phyloP scores from a whole-genome alignment of 257 asterid species.

The Solanum lycopersicoides region DNA sequence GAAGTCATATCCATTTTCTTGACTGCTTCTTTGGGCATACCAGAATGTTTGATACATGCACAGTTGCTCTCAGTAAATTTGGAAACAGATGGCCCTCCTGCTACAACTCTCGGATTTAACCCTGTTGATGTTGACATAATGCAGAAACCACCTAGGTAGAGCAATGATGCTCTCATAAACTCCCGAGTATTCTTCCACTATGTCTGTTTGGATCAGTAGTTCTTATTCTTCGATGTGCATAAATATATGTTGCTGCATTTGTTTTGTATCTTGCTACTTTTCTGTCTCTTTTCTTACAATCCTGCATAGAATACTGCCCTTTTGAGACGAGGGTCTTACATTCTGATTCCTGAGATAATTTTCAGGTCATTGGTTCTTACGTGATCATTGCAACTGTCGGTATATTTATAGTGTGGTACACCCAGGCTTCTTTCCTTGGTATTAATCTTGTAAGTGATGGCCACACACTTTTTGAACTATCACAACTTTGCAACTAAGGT shows the following conservation, averaged over 20 bases:
- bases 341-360: neutral
- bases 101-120: conserved; percentile 86
- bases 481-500: conserved; percentile 87
- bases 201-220: conserved; percentile 10
- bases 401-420: conserved; percentile 74
- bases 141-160: conserved; percentile 72
- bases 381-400: conserved; percentile 85
- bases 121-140: conserved; percentile 81
- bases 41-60: conserved; percentile 81
- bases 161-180: conserved; percentile 63
- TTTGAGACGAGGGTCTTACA: neutral
- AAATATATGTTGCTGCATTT: neutral
- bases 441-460: conserved; percentile 54
- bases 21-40: conserved; percentile 78
- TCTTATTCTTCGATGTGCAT: neutral
- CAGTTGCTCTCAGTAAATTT: conserved; percentile 88
- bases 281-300: neutral
- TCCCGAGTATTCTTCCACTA: conserved; percentile 81
- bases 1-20: conserved; percentile 80
- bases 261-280: neutral
- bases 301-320: neutral
- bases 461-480: conserved; percentile 59
- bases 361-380: conserved; percentile 74
- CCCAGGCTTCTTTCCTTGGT: conserved; percentile 65
- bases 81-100: conserved; percentile 95